Conservation (phyloP, 805 yeast genomes). For the Nakazawaea ernobii region DNA sequence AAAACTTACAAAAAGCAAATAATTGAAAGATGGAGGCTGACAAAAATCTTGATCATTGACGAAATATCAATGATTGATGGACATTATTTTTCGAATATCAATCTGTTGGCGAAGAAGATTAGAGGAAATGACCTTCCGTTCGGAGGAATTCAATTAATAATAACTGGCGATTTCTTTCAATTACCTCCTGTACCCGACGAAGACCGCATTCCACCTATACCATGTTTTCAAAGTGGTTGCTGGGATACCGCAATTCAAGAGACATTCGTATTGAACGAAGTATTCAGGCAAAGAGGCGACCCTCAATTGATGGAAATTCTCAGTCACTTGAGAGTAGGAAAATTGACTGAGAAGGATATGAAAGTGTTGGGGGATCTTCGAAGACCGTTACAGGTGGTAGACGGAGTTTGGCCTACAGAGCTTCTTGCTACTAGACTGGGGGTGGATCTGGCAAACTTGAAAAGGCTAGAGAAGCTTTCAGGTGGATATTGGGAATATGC, state of each 20-base stretch:
- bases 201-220: conserved; percentile 31
- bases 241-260: conserved; percentile 63
- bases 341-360: conserved; percentile 43
- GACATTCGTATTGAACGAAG: conserved; percentile 67
- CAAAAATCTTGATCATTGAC: conserved; percentile 76
- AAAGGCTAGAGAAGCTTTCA: conserved; percentile 40
- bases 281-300: conserved; percentile 84
- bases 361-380: conserved; percentile 42
- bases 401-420: conserved; percentile 84
- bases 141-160: conserved; percentile 87
- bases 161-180: conserved; percentile 96
- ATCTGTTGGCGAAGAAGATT: conserved; percentile 54
- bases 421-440: conserved; percentile 81
- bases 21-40: conserved; percentile 53
- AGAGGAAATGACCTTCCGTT: conserved; percentile 55
- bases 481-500: conserved; percentile 41
- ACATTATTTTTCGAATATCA: conserved; percentile 64
- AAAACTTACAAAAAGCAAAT: conserved; percentile 20
- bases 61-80: conserved; percentile 95
- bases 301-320: conserved; percentile 67
- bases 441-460: conserved; percentile 69
- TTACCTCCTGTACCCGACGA: conserved; percentile 76
- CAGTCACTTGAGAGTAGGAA: conserved; percentile 74
- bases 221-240: conserved; percentile 66
- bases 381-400: conserved; percentile 53